Base-by-base conservation (phyloP, 257 asterid genomes). In the Galeopsis tetrahit region DNA sequence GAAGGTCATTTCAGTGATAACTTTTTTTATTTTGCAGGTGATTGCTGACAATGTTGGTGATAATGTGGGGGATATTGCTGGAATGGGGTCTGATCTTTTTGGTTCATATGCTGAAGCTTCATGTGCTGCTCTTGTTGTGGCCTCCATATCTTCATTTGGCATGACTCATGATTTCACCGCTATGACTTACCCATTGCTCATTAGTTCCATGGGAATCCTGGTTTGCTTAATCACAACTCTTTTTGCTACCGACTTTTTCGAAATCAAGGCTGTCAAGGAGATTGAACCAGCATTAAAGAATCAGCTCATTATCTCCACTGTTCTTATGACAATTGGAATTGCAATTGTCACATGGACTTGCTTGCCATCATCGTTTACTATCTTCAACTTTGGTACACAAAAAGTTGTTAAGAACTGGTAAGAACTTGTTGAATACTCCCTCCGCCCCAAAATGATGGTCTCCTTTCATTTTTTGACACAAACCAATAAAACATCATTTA, bases 31-130 rank as follows among this genome's bases (percentile, higher is more conserved):
- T 74, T 57, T 75, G 74, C 89, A 90, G 97, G 97, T 93, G 83
- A 90, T 93, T 75, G 98, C 98, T 64, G 97, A 93, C 75, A 90
- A 93, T 51, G 97, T 92, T 69, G 98, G 98, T 63, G 98, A 92
- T 69, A 92, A 92, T 74, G 98, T 93, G 17, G 98, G 98, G 69
- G 98, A 93, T 80, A 93, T 93, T 82, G 98, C 97, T 73, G 98
- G 98, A 65, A 82, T 88, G 92, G 92, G 92, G 7, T 87, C 92
- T 57, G 92, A 87, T 70, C 90, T 87, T 60, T 87, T 87, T 28
- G 92, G 92, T 52, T 87, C 92, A 14, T 87, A 84, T 46, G 92
- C 92, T 17, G 92, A 87, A 73, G 55, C 92, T 17, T 87, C 92
- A 2, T 87, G 92, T 72, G 92, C 92, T 76, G 92, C 92, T 21